Evolutionary conservation across 176 grass and related monocot species (phyloP).

Genomic region (Paspalum vaginatum): DNA sequence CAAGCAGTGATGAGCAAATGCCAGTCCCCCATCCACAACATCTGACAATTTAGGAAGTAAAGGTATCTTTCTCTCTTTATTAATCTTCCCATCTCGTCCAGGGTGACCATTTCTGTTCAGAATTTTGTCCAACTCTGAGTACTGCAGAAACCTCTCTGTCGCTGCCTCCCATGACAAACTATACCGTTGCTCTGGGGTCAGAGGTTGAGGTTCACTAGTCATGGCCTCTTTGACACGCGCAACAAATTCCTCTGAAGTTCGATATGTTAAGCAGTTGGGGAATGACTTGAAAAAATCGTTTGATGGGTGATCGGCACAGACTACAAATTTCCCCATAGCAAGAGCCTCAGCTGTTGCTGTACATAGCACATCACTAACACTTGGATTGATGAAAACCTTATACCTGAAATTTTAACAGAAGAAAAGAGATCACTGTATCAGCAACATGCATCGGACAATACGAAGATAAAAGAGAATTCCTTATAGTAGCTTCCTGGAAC

Average conservation of each 20-base stretch:
- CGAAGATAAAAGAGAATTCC: not conserved
- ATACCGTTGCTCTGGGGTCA: slow-evolving; percentile 77
- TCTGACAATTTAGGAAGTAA: slow-evolving; percentile 58
- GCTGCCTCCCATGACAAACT: slow-evolving; percentile 89
- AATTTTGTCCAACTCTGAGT: slow-evolving; percentile 81
- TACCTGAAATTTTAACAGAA: slow-evolving; percentile 61
- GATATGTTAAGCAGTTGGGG: slow-evolving; percentile 94
- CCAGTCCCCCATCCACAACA: slow-evolving; percentile 70
- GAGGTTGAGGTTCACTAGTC: slow-evolving; percentile 66
- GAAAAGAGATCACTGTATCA: slow-evolving; percentile 23
- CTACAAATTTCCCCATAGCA: slow-evolving; percentile 94
- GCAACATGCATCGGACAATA: slow-evolving; percentile 12
- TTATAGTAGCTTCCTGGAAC: slow-evolving; percentile 36
- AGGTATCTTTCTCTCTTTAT: slow-evolving; percentile 44
- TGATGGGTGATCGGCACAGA: slow-evolving; percentile 95
- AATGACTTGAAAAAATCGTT: slow-evolving; percentile 92
- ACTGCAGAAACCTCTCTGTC: slow-evolving; percentile 87
- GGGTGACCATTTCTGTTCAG: slow-evolving; percentile 40
- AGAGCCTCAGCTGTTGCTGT: slow-evolving; percentile 92
- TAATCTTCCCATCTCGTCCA: slow-evolving; percentile 35
- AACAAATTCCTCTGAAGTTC: slow-evolving; percentile 78
- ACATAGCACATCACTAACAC: slow-evolving; percentile 89
- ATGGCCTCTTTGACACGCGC: slow-evolving; percentile 71
- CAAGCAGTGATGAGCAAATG: slow-evolving; percentile 78
- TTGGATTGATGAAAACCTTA: slow-evolving; percentile 93